Conservation (phyloP, 306 rosid species). For the Corylus heterophylla region DNA sequence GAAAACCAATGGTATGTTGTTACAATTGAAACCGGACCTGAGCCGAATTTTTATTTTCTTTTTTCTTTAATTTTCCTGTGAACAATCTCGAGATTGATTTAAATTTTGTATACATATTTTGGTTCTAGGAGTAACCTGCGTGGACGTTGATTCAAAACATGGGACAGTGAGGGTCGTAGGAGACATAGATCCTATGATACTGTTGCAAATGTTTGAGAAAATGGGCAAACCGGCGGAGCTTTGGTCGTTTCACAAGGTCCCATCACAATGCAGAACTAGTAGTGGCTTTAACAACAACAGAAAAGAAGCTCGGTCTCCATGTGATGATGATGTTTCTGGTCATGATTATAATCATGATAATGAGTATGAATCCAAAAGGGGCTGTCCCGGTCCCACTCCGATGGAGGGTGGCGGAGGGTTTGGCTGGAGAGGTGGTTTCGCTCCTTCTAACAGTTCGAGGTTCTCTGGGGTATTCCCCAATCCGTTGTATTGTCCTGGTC, state of each 20-base stretch:
- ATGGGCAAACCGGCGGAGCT: constrained; percentile 12
- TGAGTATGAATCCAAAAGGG: background rate
- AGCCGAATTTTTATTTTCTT: too few species aligned
- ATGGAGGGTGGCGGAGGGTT: background rate
- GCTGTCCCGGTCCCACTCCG: background rate
- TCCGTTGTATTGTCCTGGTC: too few species aligned
- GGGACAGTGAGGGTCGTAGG: constrained; percentile 19
- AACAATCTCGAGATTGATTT: background rate
- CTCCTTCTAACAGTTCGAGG: background rate
- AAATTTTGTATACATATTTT: background rate
- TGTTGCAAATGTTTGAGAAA: background rate
- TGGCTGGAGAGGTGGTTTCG: too few species aligned
- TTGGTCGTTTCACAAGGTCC: constrained; percentile 9
- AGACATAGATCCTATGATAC: constrained; percentile 2
- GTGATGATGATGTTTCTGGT: background rate
- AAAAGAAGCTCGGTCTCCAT: background rate
- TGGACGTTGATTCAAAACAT: background rate
- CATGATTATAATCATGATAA: background rate
- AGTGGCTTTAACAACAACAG: background rate
- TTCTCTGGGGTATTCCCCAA: too few species aligned
- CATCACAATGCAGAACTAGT: background rate
- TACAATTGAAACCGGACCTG: too few species aligned
- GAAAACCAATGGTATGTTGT: background rate
- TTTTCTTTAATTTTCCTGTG: too few species aligned
- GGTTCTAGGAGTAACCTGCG: constrained; percentile 8